Evolutionary conservation across 352 stramenopile genomes (phyloP), one percentile per base, ranked within the genome.

Genomic region (Plasmopara halstedii): DNA sequence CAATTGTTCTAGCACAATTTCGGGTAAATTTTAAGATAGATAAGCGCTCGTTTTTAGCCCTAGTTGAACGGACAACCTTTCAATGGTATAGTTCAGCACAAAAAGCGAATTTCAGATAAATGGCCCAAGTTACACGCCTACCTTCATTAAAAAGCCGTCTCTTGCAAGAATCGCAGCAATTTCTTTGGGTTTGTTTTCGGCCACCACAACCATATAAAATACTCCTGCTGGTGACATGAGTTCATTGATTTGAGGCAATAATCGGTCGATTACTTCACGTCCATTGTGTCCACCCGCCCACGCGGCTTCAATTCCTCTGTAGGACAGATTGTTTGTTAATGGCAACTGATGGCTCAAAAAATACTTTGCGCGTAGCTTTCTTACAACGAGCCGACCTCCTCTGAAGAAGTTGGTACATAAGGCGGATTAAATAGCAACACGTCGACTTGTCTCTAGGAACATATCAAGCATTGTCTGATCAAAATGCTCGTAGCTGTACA

Each of bases 341-440:
- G 7, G 14, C 5, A 5, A 35, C 11, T 17, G 26, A 11, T 11
- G 11, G 26, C 26, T 6, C 26, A 31, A 11, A 31, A 31, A 31
- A 31, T 31, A 18, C 2, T 18, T 35, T 35, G 31, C 31, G 5
- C 1, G 31, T 14, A 18, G 6, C 5, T 35, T 35, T 63, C 67
- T 37, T 79, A 93, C 82, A 45, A 86, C 21, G 79, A 93, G 9
- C 80, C 82, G 15, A 99, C 92, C 77, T 99, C 96, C 17, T 96
- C 80, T 2, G 89, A 87, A 5, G 94, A 88, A 17, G 95, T 99
- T 18, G 96, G 94, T 41, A 99, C 96, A 56, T 99, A 99, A 9
- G 96, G 96, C 15, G 96, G 96, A 73, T 99, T 99, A 64, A 99
- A 99, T 15, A 99, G 62, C 31, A 99, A 60, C 37, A 98, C 76